Conservation (phyloP, 345 rosid species). For the Clausena lansium region DNA sequence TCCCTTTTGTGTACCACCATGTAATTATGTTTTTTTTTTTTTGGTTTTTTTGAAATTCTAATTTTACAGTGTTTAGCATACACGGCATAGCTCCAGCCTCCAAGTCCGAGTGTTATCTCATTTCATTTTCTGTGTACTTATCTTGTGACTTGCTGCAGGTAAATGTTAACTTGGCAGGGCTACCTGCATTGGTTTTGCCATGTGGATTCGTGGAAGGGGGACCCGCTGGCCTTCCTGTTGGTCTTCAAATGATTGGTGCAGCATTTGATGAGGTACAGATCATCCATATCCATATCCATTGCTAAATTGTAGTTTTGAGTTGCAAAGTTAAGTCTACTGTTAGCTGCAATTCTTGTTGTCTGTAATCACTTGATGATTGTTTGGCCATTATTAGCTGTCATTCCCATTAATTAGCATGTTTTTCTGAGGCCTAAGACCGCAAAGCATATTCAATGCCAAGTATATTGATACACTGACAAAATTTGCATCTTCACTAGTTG, state of each 20-base stretch:
- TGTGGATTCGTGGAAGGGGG: slow-evolving; percentile 88
- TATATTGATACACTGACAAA: neutral
- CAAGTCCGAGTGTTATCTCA: neutral
- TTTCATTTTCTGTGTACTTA: neutral
- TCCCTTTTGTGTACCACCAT: neutral
- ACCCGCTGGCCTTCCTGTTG: slow-evolving; percentile 72
- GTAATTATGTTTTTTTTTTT: neutral
- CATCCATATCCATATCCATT: neutral
- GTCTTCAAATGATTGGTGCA: slow-evolving; percentile 91
- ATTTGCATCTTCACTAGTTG: neutral
- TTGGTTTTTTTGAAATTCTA: neutral
- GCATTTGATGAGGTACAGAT: slow-evolving; percentile 76
- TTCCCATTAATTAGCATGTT: neutral
- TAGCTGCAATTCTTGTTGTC: neutral
- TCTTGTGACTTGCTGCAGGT: slow-evolving; percentile 49
- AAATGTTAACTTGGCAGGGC: slow-evolving; percentile 86
- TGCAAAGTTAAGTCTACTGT: neutral
- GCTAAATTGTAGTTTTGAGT: neutral
- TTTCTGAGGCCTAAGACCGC: neutral
- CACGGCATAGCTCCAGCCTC: neutral
- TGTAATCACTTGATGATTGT: neutral
- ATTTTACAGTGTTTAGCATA: neutral
- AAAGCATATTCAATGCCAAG: neutral
- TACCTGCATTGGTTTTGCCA: slow-evolving; percentile 90
- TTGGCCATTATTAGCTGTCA: neutral